Percentiles rank a stretch among this genome's conserved stretches.
phyloP scores from a whole-genome alignment of 129 eudicot genomes.

The Centaurea solstitialis region DNA sequence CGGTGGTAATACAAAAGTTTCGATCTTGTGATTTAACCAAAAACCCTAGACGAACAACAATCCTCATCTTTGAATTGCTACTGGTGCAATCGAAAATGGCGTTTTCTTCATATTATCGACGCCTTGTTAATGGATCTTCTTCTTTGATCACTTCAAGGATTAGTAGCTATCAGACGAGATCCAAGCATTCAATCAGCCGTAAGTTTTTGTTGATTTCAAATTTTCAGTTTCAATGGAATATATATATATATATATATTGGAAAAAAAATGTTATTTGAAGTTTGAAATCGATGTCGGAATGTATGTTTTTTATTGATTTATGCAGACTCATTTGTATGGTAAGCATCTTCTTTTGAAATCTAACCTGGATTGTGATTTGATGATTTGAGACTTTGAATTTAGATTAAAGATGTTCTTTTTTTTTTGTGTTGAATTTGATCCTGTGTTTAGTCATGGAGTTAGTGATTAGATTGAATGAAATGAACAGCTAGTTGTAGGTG shows the following conservation, averaged over 20 bases:
- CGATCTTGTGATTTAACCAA: not conserved
- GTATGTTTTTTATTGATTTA: not conserved
- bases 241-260: not conserved
- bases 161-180: conserved; percentile 25
- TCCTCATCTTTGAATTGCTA: not conserved
- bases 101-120: conserved; percentile 1
- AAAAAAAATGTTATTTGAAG: not conserved
- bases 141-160: conserved; percentile 15
- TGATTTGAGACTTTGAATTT: not conserved
- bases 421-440: not conserved
- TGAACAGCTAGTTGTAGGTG: not conserved
- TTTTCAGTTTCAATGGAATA: not conserved
- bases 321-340: not conserved
- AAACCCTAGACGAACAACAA: not conserved
- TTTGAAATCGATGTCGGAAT: not conserved
- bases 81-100: conserved; percentile 12
- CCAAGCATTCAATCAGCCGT: conserved; percentile 28
- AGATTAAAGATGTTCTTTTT: not conserved
- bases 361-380: not conserved
- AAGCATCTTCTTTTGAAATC: not conserved
- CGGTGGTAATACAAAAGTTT: not conserved
- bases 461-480: not conserved
- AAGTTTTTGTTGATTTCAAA: conserved; percentile 6
- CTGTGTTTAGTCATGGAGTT: not conserved
- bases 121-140: conserved; percentile 22